Evolutionary conservation across 139 green algal species (phyloP).

Genomic region (Chlamydomonas eustigma): DNA sequence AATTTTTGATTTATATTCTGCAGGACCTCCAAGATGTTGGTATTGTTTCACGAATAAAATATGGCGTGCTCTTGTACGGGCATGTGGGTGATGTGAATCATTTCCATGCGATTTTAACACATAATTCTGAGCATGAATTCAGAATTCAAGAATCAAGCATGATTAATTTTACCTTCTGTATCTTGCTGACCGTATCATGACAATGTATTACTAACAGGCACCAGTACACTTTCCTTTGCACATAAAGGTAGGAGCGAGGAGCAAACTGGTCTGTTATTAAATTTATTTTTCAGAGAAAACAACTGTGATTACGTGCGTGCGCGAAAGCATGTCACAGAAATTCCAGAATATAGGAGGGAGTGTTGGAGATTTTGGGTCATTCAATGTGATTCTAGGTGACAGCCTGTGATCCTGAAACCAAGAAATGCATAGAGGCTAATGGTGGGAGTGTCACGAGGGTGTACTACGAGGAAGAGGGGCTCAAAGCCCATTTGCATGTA

Average conservation of each 20-base stretch:
- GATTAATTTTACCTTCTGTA: too few relatives aligned
- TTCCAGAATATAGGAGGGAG: too few relatives aligned
- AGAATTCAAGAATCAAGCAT: too few relatives aligned
- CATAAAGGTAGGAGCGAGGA: slow-evolving; percentile 59
- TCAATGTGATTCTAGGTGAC: slow-evolving; percentile 76
- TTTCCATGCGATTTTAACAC: too few relatives aligned
- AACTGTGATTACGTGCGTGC: too few relatives aligned
- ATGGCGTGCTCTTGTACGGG: slow-evolving; percentile 88
- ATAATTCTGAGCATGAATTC: too few relatives aligned
- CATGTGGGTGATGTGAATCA: slow-evolving; percentile 27
- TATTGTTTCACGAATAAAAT: slow-evolving; percentile 57
- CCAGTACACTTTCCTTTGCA: slow-evolving; percentile 42
- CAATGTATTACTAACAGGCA: too few relatives aligned
- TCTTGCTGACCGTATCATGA: too few relatives aligned
- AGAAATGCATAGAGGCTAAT: slow-evolving; percentile 53
- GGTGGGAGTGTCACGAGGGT: slow-evolving; percentile 82
- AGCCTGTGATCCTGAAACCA: slow-evolving; percentile 44
- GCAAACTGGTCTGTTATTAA: too few relatives aligned
- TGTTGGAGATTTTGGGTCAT: too few relatives aligned
- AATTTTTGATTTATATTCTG: neutral
- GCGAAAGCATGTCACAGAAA: too few relatives aligned
- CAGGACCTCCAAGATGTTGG: slow-evolving; percentile 67
- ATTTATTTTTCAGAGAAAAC: too few relatives aligned
- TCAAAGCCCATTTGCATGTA: slow-evolving; percentile 73
- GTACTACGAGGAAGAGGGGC: slow-evolving; percentile 88